Evolutionary conservation across 208 protist genomes (phyloP).

Genomic region (Naegleria gruberi): DNA sequence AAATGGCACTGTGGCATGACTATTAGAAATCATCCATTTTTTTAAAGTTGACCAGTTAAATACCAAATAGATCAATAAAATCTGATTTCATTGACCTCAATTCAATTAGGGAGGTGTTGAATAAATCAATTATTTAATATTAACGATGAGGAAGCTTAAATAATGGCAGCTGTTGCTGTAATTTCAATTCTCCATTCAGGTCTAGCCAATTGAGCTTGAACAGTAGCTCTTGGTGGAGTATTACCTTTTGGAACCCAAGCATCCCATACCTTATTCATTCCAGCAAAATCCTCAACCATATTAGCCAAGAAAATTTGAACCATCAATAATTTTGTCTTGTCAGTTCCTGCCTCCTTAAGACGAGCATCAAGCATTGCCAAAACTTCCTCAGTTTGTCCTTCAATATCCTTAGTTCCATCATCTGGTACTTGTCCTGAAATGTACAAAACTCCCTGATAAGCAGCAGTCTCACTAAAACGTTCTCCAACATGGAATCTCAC

Average conservation of each 20-base stretch:
- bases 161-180: not conserved
- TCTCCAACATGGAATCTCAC: not conserved
- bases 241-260: not conserved
- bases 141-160: too few relatives aligned
- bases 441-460: not conserved
- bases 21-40: too few relatives aligned
- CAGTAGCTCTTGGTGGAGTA: not conserved
- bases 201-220: not conserved
- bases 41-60: too few relatives aligned
- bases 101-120: too few relatives aligned
- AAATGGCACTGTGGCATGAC: too few relatives aligned
- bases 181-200: not conserved
- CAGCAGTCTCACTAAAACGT: not conserved
- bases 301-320: not conserved
- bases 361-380: not conserved
- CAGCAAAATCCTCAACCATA: not conserved
- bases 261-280: constrained; percentile 8
- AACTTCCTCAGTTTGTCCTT: not conserved
- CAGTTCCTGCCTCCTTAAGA: not conserved
- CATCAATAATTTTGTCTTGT: not conserved
- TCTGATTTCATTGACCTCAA: too few relatives aligned
- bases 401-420: not conserved
- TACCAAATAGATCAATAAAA: too few relatives aligned
- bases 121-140: too few relatives aligned
- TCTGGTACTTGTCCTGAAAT: not conserved